Conservation (phyloP, 2,329 filamentous ascomycete genomes). For the Paecilomyces variotii region DNA sequence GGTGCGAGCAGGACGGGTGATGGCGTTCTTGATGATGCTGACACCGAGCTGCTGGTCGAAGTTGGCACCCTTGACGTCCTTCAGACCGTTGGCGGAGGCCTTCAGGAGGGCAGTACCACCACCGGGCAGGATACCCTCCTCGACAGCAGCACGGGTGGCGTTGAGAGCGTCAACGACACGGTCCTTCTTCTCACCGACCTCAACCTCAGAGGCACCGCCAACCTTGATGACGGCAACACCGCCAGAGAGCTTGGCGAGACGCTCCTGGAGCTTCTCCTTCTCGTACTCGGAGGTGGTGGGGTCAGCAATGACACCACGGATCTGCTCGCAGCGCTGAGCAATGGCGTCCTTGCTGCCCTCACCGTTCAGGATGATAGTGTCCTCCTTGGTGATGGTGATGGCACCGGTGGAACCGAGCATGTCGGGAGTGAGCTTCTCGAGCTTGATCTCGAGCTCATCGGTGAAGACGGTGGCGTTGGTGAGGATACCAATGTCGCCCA, state of each 20-base stretch:
- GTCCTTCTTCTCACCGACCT: slow-evolving; percentile 99
- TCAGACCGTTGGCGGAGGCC: slow-evolving; percentile 82
- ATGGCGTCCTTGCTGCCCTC: slow-evolving; percentile 93
- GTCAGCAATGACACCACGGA: slow-evolving; percentile 92
- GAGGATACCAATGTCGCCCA: slow-evolving; percentile 89
- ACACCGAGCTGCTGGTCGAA: slow-evolving; percentile 99
- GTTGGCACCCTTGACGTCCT: slow-evolving; percentile 78
- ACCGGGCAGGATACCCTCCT: slow-evolving; percentile 97
- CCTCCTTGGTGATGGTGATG: slow-evolving; percentile 99
- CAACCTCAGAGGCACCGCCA: slow-evolving; percentile 92
- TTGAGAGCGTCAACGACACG: slow-evolving; percentile 97
- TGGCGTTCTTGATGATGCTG: slow-evolving; percentile 94
- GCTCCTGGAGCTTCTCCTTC: slow-evolving; percentile 99
- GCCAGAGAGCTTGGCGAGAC: slow-evolving; percentile 96
- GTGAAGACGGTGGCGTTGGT: slow-evolving; percentile 97
- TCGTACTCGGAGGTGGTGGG: slow-evolving; percentile 96
- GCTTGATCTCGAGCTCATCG: slow-evolving; percentile 97
- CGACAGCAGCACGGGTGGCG: slow-evolving; percentile 93
- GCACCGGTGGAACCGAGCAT: slow-evolving; percentile 95
- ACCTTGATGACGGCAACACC: slow-evolving; percentile 99
- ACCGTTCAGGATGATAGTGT: slow-evolving; percentile 97
- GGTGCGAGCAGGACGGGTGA: slow-evolving; percentile 85
- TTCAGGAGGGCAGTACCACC: slow-evolving; percentile 98
- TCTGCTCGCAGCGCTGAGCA: slow-evolving; percentile 95
- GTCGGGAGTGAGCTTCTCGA: slow-evolving; percentile 93